Percentiles rank a stretch among this genome's conserved stretches.
These are phyloP conservation scores for Ophioceras dolichostomum DNA, from an alignment of 2,329 filamentous ascomycete species.

Conservation along the genomic window DNA sequence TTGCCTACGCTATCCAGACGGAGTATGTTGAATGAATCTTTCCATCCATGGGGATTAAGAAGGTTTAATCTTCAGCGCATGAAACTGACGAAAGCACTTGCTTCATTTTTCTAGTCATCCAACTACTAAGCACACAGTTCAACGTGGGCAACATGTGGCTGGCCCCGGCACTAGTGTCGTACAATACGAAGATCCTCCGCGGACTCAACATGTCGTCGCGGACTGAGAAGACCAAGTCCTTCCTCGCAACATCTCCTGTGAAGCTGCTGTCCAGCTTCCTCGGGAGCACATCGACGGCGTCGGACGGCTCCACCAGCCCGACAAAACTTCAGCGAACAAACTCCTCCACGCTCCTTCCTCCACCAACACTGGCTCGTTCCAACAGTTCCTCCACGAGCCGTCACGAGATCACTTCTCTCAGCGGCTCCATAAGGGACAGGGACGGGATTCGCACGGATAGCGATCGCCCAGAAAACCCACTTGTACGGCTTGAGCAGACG, in stretches of 20 bases:
- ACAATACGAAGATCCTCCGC: conserved; percentile 66
- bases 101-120: no score
- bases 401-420: conserved; percentile 33
- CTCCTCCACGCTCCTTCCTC: conserved; percentile 24
- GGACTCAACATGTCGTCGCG: conserved; percentile 52
- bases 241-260: conserved; percentile 73
- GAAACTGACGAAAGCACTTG: no score
- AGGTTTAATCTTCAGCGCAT: no score
- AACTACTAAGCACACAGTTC: conserved; percentile 59
- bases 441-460: conserved; percentile 34
- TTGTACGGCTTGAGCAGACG: conserved; percentile 70
- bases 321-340: conserved; percentile 22
- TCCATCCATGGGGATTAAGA: no score
- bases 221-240: conserved; percentile 52
- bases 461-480: conserved; percentile 47
- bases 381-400: conserved; percentile 36
- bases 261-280: conserved; percentile 82
- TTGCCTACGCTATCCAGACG: conserved; percentile 62
- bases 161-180: conserved; percentile 58
- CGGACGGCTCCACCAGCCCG: background rate
- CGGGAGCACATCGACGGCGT: conserved; percentile 35
- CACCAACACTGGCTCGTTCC: conserved; percentile 24
- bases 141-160: conserved; percentile 52
- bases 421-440: conserved; percentile 39
- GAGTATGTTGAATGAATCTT: conserved; percentile 27